Evolutionary conservation across 2,329 filamentous ascomycete species (phyloP).

Genomic region (Truncatella angustata): DNA sequence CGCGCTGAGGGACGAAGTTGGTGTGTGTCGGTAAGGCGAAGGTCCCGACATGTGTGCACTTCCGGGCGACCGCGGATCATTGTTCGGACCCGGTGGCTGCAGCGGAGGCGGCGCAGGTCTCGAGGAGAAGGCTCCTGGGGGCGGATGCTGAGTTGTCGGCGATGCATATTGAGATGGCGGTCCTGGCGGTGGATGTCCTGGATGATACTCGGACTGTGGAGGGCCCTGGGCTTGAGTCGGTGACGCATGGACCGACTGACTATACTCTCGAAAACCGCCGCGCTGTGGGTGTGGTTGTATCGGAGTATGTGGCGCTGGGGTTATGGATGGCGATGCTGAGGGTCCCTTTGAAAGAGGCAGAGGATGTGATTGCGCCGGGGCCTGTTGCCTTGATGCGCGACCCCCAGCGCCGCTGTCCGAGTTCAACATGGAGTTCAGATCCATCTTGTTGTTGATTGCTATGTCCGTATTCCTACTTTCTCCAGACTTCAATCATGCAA

Average conservation of each 20-base stretch:
- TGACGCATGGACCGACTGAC: conserved; percentile 45
- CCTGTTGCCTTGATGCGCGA: conserved; percentile 22
- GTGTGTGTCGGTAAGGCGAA: conserved; percentile 50
- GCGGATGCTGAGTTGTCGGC: conserved; percentile 29
- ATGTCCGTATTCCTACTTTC: too few species aligned
- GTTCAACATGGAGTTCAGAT: conserved; percentile 55
- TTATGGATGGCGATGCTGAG: conserved; percentile 23
- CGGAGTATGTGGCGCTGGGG: conserved; percentile 32
- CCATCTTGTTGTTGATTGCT: conserved; percentile 45
- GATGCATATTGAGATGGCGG: conserved; percentile 39
- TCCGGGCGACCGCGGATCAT: conserved; percentile 51
- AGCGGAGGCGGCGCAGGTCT: conserved; percentile 35
- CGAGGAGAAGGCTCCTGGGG: conserved; percentile 38
- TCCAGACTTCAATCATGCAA: too few species aligned
- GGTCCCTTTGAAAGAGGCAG: conserved; percentile 19
- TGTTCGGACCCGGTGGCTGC: conserved; percentile 41
- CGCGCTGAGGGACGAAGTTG: conserved; percentile 41
- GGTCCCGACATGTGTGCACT: conserved; percentile 40
- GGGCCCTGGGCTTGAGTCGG: conserved; percentile 25
- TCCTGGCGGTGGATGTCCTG: conserved; percentile 19
- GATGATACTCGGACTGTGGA: conserved; percentile 45
- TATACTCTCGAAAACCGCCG: conserved; percentile 52
- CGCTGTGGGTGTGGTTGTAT: conserved; percentile 38
- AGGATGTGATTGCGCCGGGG: conserved; percentile 21
- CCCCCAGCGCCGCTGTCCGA: conserved; percentile 39